These are phyloP conservation scores for Paramarasmius palmivorus DNA, from an alignment of 1,284 basidiomycete species.

Conservation along the genomic window DNA sequence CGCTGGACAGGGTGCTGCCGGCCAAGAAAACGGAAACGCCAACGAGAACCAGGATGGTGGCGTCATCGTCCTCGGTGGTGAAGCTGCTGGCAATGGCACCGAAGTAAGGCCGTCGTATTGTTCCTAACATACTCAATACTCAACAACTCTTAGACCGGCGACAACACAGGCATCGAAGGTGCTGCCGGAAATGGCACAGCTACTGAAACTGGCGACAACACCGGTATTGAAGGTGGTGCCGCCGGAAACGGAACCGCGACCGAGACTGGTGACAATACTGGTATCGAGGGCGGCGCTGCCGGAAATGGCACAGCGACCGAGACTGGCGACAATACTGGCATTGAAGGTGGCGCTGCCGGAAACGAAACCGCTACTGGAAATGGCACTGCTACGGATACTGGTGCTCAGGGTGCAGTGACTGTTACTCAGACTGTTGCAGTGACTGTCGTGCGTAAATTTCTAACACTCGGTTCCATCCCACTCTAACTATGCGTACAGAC, in stretches of 20 bases:
- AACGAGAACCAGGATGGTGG: neutral
- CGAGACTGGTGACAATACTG: neutral
- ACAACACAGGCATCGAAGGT: neutral
- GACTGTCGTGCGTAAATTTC: conserved; percentile 6
- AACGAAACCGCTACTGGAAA: conserved; percentile 5
- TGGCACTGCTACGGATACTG: conserved; percentile 1
- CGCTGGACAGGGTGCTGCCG: neutral
- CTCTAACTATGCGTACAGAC: neutral
- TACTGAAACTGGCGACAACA: neutral
- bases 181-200: neutral
- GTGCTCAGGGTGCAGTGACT: conserved; percentile 1
- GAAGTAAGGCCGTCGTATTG: neutral
- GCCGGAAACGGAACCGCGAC: neutral
- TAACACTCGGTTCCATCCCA: neutral
- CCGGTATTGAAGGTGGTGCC: neutral
- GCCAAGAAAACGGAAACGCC: neutral
- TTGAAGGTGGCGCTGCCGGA: neutral
- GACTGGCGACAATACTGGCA: neutral
- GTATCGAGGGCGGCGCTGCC: neutral
- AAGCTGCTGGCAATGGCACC: neutral
- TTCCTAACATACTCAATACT: too few relatives aligned
- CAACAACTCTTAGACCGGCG: too few relatives aligned
- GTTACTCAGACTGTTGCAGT: conserved; percentile 5
- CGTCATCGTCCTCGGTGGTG: neutral
- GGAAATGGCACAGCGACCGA: neutral